phyloP scores from a whole-genome alignment of 768 basidiomycete species.

The Kwoniella bestiolae region DNA sequence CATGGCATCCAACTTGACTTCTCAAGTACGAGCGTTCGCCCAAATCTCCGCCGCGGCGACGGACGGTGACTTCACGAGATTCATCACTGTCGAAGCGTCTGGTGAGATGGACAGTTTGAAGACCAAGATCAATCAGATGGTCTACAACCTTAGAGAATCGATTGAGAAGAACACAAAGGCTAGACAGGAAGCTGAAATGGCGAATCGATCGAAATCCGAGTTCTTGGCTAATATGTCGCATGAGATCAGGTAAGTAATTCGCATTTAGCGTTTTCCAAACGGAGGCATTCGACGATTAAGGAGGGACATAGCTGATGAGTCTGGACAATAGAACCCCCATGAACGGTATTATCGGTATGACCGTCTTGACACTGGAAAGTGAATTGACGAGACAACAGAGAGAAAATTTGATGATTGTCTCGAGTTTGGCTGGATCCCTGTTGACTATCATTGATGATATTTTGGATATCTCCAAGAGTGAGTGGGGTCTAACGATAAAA shows the following conservation, averaged over 20 bases:
- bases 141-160: constrained; percentile 91
- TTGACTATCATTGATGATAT: constrained; percentile 98
- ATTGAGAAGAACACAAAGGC: constrained; percentile 99
- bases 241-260: constrained; percentile 81
- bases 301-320: neutral
- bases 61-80: constrained; percentile 97
- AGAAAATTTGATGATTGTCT: constrained; percentile 93
- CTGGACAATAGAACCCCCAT: constrained; percentile 77
- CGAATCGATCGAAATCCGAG: constrained; percentile 96
- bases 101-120: constrained; percentile 99
- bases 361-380: constrained; percentile 92
- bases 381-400: constrained; percentile 92
- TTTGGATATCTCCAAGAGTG: constrained; percentile 98
- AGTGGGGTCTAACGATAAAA: constrained; percentile 51
- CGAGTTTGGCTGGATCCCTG: constrained; percentile 88
- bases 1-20: constrained; percentile 66
- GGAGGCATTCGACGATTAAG: neutral
- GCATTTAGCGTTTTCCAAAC: neutral
- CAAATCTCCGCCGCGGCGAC: constrained; percentile 98
- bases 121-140: constrained; percentile 86
- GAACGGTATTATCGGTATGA: constrained; percentile 99
- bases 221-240: constrained; percentile 99
- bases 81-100: constrained; percentile 97
- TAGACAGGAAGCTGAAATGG: constrained; percentile 93
- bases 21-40: constrained; percentile 87